These are phyloP conservation scores for Hemisphaericaspora xylofermentans DNA, from an alignment of 1,139 yeast species.

Conservation along the genomic window DNA sequence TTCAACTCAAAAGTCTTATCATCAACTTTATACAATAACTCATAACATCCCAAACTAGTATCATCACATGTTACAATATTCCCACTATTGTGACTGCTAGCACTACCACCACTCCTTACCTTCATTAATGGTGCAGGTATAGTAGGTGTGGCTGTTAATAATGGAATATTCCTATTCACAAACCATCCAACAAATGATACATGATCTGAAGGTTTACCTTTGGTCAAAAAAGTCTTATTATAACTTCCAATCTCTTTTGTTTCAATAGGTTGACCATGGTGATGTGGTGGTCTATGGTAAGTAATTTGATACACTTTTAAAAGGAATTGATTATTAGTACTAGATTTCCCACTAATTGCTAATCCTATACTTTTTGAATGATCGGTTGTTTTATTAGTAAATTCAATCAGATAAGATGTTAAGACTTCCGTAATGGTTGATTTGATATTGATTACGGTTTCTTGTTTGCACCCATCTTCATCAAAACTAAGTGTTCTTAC, in stretches of 20 bases:
- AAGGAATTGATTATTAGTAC: conserved; percentile 8
- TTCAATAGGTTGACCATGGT: conserved; percentile 10
- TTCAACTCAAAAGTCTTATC: conserved; percentile 11
- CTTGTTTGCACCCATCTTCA: conserved; percentile 3
- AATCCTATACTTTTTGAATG: conserved; percentile 18
- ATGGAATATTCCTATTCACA: conserved; percentile 7
- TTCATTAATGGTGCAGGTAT: conserved; percentile 6
- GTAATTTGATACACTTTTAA: conserved; percentile 18
- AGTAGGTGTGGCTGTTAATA: neutral
- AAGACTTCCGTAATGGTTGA: conserved; percentile 9
- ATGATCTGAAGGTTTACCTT: conserved; percentile 9
- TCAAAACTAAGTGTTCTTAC: conserved; percentile 7
- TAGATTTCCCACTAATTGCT: conserved; percentile 14
- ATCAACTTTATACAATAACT: conserved; percentile 12
- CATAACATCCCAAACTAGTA: conserved; percentile 9
- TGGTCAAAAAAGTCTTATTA: conserved; percentile 19
- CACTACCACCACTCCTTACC: conserved; percentile 2
- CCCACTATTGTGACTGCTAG: conserved; percentile 1
- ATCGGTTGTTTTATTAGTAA: conserved; percentile 14
- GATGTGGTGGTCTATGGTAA: conserved; percentile 5
- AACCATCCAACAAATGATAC: conserved; percentile 21
- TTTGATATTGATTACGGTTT: conserved; percentile 8
- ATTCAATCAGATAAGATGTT: conserved; percentile 17
- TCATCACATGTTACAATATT: conserved; percentile 9
- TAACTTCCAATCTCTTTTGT: conserved; percentile 20